A percentile compares a stretch with the other conserved stretches of the same genome.
phyloP scores from a whole-genome alignment of 257 asterid species.

The Gentiana macrophylla region DNA sequence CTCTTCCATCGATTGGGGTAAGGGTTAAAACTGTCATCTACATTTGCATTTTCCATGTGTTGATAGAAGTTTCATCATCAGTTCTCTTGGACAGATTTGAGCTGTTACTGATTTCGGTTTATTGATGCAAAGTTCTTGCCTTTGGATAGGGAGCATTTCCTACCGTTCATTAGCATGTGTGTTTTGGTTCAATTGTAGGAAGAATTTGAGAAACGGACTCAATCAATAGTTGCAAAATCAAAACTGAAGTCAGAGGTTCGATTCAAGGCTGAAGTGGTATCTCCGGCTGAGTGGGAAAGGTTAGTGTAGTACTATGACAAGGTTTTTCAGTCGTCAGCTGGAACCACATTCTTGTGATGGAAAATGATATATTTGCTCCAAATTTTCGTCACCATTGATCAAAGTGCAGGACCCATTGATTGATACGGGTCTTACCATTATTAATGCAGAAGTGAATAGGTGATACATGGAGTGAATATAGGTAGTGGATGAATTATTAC shows the following conservation, averaged over 20 bases:
- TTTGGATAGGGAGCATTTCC: conserved; percentile 2
- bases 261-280: conserved; percentile 80
- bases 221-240: conserved; percentile 70
- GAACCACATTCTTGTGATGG: background rate
- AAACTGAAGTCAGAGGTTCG: conserved; percentile 88
- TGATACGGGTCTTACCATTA: no score
- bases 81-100: background rate
- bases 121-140: background rate
- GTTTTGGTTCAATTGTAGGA: conserved; percentile 38
- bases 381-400: no score
- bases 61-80: background rate
- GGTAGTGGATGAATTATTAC: no score
- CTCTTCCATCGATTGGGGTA: conserved; percentile 96
- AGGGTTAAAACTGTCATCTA: conserved; percentile 7
- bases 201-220: conserved; percentile 73
- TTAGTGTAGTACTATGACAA: conserved; percentile 14
- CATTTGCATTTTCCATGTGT: background rate
- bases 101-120: no score
- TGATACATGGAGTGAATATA: background rate
- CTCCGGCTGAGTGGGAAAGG: conserved; percentile 96
- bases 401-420: no score
- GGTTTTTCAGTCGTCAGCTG: background rate
- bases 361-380: no score
- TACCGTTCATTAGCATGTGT: conserved; percentile 11
- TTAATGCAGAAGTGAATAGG: no score